Conservation (phyloP, 768 basidiomycete species). For the Favolaschia claudopus region DNA sequence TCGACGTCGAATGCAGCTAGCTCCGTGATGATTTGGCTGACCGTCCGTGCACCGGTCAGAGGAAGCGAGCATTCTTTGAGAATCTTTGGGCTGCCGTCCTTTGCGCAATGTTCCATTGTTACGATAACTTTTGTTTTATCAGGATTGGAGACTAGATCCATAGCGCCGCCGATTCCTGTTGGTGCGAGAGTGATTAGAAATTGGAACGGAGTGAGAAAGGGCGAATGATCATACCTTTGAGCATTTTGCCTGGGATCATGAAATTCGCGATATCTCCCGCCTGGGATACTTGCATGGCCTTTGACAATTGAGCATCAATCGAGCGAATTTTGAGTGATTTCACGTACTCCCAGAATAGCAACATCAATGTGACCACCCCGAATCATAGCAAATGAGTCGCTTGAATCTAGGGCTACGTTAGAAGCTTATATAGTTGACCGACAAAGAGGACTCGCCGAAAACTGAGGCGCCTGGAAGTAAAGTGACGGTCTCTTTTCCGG, state of each 20-base stretch:
- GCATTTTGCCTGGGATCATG: constrained; percentile 96
- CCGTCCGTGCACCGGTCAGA: constrained; percentile 85
- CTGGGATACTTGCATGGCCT: constrained; percentile 96
- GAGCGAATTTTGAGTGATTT: constrained; percentile 19
- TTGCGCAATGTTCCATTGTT: constrained; percentile 90
- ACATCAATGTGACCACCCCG: constrained; percentile 96
- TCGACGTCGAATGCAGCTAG: constrained; percentile 92
- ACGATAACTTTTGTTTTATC: constrained; percentile 93
- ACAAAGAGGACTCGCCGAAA: constrained; percentile 66
- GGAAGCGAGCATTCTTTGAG: constrained; percentile 83
- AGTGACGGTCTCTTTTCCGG: constrained; percentile 94
- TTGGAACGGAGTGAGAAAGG: not conserved
- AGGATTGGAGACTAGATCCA: constrained; percentile 96
- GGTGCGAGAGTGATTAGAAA: constrained; percentile 16
- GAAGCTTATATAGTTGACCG: constrained; percentile 2
- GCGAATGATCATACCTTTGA: constrained; percentile 63
- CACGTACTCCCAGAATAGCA: constrained; percentile 85
- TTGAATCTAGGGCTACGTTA: constrained; percentile 64
- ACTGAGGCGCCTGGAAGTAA: constrained; percentile 90
- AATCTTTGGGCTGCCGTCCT: constrained; percentile 91
- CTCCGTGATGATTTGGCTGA: constrained; percentile 94
- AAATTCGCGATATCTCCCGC: constrained; percentile 96
- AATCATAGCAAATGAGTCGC: constrained; percentile 97
- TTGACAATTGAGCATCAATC: constrained; percentile 10
- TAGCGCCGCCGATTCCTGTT: constrained; percentile 91